These are phyloP conservation scores for Acacia concinna DNA, from an alignment of 331 rosid genomes.

Conservation along the genomic window DNA sequence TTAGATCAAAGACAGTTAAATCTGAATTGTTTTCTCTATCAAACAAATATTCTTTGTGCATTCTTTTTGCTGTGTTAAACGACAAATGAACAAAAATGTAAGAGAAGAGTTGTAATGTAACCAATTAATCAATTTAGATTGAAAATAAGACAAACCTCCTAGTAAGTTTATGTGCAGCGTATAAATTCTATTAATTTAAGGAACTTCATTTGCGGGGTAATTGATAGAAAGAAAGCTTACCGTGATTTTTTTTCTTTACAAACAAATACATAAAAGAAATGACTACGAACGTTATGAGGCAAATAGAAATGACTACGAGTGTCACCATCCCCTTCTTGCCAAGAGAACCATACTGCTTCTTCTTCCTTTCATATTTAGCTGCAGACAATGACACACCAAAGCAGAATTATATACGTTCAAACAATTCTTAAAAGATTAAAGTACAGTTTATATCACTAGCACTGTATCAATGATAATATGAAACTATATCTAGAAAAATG, in stretches of 20 bases:
- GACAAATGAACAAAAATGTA: background rate
- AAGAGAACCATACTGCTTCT: constrained; percentile 25
- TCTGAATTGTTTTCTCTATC: background rate
- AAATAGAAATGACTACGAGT: constrained; percentile 8
- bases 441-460: too few species aligned
- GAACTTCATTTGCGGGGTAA: background rate
- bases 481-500: too few species aligned
- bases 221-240: background rate
- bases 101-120: background rate
- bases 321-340: constrained; percentile 39
- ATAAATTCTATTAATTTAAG: too few species aligned
- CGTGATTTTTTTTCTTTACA: background rate
- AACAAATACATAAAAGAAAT: constrained; percentile 8
- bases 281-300: background rate
- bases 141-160: background rate
- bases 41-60: background rate
- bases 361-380: constrained; percentile 43
- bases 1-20: background rate
- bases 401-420: background rate
- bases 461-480: too few species aligned
- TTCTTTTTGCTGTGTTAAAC: background rate
- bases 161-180: background rate
- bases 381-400: background rate
- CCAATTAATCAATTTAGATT: background rate
- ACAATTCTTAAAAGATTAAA: background rate